Conservation (phyloP, 163 green algal genomes). For the Smithsoniella earleae region DNA sequence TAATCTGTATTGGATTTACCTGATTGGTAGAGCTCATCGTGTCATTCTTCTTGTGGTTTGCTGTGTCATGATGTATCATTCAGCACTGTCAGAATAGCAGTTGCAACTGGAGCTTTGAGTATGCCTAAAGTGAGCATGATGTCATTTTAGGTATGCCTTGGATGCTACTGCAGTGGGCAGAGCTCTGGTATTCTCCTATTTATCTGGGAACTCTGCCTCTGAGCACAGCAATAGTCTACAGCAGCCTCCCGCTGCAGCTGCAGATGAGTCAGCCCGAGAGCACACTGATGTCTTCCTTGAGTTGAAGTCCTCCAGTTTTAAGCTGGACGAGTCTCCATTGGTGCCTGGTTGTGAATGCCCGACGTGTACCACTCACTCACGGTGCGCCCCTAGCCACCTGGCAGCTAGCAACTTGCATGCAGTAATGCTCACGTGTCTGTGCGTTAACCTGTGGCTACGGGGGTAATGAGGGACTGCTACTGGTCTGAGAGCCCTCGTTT, state of each 20-base stretch:
- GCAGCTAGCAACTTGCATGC: no score
- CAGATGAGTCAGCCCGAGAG: not conserved
- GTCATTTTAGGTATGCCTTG: not conserved
- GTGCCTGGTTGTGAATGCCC: conserved; percentile 9
- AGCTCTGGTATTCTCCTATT: conserved; percentile 4
- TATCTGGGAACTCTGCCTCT: not conserved
- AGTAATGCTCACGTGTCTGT: not conserved
- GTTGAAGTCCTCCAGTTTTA: not conserved
- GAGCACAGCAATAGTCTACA: not conserved
- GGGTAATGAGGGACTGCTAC: not conserved
- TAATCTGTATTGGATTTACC: no score
- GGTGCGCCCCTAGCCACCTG: no score
- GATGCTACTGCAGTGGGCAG: not conserved
- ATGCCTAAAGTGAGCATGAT: no score
- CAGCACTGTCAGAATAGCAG: no score
- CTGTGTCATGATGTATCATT: no score
- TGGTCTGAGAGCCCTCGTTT: not conserved
- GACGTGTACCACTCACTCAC: conserved; percentile 1
- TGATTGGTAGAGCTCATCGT: no score
- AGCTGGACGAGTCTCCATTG: not conserved
- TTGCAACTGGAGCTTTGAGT: no score
- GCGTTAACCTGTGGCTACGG: not conserved
- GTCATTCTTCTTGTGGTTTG: no score
- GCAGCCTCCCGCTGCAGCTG: not conserved
- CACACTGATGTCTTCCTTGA: not conserved